Percentiles rank a stretch among this genome's conserved stretches.
Conservation (phyloP, 2,329 filamentous ascomycete species). For the Aspergillus neotritici region DNA sequence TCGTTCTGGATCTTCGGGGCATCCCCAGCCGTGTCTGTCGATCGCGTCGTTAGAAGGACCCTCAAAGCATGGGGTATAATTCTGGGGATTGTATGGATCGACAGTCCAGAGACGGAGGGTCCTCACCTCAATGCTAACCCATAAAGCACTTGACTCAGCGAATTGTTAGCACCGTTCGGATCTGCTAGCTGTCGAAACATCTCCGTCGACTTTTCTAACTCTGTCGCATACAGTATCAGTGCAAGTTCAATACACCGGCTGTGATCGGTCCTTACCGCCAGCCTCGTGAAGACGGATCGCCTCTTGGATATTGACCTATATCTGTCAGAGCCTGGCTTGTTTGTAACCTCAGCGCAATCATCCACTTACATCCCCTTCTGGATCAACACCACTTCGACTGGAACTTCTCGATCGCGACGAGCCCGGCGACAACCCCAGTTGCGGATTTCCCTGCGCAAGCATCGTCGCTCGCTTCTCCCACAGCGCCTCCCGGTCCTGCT, state of each 20-base stretch:
- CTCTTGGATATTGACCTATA: conserved; percentile 68
- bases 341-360: no score
- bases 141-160: conserved; percentile 90
- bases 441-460: conserved; percentile 58
- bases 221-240: conserved; percentile 25
- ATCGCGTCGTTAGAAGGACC: background rate
- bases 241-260: background rate
- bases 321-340: no score
- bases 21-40: conserved; percentile 85
- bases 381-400: conserved; percentile 28
- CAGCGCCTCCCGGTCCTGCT: conserved; percentile 59
- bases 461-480: conserved; percentile 96
- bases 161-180: conserved; percentile 79
- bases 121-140: conserved; percentile 80
- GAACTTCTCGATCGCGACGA: conserved; percentile 28
- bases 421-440: conserved; percentile 36
- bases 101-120: no score
- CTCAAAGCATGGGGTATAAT: no score
- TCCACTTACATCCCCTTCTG: conserved; percentile 32
- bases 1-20: conserved; percentile 61
- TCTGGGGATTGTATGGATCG: no score
- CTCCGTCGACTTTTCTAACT: conserved; percentile 70
- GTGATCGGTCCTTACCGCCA: conserved; percentile 47
- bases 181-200: conserved; percentile 83
- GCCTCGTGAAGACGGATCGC: conserved; percentile 90